phyloP scores from a whole-genome alignment of 305 asterid species.

The Salvia sclarea region DNA sequence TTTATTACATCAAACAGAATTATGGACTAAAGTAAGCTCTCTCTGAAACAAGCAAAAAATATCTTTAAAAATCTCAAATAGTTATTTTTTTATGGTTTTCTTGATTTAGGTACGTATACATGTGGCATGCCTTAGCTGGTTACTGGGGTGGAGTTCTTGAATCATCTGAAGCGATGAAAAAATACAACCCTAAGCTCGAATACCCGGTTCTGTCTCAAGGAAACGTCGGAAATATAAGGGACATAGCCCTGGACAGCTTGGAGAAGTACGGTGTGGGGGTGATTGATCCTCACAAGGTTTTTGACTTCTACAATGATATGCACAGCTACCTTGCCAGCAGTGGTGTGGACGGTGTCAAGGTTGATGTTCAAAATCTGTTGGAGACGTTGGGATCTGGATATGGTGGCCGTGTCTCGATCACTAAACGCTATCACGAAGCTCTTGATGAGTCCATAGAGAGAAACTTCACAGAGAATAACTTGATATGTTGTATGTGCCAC shows the following conservation, averaged over 20 bases:
- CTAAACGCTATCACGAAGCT: conserved; percentile 35
- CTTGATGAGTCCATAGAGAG: conserved; percentile 58
- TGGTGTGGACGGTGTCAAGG: conserved; percentile 58
- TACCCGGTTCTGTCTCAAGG: conserved; percentile 65
- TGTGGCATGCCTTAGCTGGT: conserved; percentile 56
- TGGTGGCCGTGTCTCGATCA: conserved; percentile 57
- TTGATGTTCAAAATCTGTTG: conserved; percentile 54
- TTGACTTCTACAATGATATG: conserved; percentile 50
- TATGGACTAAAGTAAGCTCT: conserved; percentile 53
- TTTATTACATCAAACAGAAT: conserved; percentile 47
- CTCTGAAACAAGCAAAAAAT: neutral
- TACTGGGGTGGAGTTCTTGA: conserved; percentile 52
- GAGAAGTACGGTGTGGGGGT: conserved; percentile 64
- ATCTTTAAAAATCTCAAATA: conserved; percentile 3
- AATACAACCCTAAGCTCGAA: conserved; percentile 55
- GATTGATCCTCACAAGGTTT: conserved; percentile 46
- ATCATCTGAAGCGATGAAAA: conserved; percentile 35
- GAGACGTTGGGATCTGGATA: conserved; percentile 48
- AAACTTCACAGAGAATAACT: conserved; percentile 51
- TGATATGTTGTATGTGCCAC: conserved; percentile 61
- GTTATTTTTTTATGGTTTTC: neutral
- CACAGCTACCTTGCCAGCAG: conserved; percentile 46
- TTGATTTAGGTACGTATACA: conserved; percentile 45
- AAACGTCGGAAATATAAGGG: conserved; percentile 47
- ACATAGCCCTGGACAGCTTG: conserved; percentile 54